A percentile compares a stretch with the other conserved stretches of the same genome.
Conservation (phyloP, 2,329 filamentous ascomycete species). For the Dactylella cylindrospora region DNA sequence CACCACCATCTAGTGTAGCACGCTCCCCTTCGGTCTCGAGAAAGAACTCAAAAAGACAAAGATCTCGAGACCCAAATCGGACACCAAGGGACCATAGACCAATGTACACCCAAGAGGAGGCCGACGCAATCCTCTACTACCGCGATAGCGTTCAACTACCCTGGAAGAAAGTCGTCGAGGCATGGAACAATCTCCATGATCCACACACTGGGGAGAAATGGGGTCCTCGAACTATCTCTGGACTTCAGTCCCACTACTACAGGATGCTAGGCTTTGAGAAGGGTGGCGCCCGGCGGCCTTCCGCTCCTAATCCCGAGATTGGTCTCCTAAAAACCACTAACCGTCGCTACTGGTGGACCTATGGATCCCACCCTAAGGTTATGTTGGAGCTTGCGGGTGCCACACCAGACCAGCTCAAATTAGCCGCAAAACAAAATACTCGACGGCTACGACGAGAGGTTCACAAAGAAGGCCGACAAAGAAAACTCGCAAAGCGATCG, state of each 20-base stretch:
- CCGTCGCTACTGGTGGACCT: constrained; percentile 41
- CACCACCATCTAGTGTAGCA: neutral
- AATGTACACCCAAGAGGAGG: constrained; percentile 40
- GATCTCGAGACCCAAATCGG: constrained; percentile 2
- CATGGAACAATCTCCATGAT: constrained; percentile 32
- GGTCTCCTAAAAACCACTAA: constrained; percentile 33
- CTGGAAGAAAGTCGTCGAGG: constrained; percentile 39
- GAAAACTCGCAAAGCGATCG: constrained; percentile 21
- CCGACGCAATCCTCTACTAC: constrained; percentile 35
- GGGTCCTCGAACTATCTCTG: constrained; percentile 40
- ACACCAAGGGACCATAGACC: constrained; percentile 33
- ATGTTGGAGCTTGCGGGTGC: neutral
- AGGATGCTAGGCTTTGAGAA: constrained; percentile 40
- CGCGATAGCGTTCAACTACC: constrained; percentile 35
- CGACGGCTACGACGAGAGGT: constrained; percentile 16
- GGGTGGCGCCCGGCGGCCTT: constrained; percentile 20
- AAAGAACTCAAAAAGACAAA: neutral
- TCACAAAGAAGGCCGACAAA: constrained; percentile 29
- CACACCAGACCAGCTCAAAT: constrained; percentile 21
- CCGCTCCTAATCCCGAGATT: constrained; percentile 37
- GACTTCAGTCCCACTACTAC: constrained; percentile 42
- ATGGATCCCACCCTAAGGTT: constrained; percentile 17
- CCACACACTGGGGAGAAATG: constrained; percentile 20
- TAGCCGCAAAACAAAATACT: constrained; percentile 21
- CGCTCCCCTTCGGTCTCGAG: neutral